Evolutionary conservation across 768 basidiomycete genomes (phyloP), one percentile per base, ranked within the genome.

Genomic region (Boletus pseudopeckii): DNA sequence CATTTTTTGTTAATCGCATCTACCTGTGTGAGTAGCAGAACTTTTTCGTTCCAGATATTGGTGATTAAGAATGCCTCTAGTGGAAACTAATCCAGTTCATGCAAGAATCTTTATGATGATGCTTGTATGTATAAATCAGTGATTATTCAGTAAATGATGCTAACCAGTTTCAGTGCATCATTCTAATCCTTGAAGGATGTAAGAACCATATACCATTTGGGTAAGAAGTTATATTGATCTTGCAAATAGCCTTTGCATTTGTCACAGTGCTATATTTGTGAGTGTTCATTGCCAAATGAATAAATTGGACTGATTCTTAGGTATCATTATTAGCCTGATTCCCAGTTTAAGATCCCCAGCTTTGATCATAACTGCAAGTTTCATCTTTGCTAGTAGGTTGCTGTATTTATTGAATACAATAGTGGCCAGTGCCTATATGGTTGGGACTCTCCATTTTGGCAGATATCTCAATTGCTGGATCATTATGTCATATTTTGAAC

Each of bases 381-480:
- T 3, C 11, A 34, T 20, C 3, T 15, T 48, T n/a, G 1, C 5
- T 36, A 14, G 0, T 1, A 20, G 1, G 24, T 43, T 28, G 2
- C 18, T 18, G 15, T 41, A 15, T 41, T 22, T 8, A 20, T 22
- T 34, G 20, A 41, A 22, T 36, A 14, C 5, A 15, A 10, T 7
- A 69, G 69, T 67, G 65, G 64, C 14, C 55, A 46, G 1, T 53
- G 10, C 53, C 50, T 49, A 1, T 57, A 24, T 71, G 64, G 60
- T 24, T 71, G 7, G 67, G 62, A 14, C 11, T 53, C 14, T 66
- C 64, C 8, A 46, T 56, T 9, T n/a, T 60, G 5, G 41, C 37
- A 20, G 67, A 69, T 22, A 40, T 65, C 15, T 53, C n/a, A 28
- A 55, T 71, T 53, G 62, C 69, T 49, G 58, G 42, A 30, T 60